Base-by-base conservation (phyloP, 208 protist genomes). In the Acanthamoeba sp. region DNA sequence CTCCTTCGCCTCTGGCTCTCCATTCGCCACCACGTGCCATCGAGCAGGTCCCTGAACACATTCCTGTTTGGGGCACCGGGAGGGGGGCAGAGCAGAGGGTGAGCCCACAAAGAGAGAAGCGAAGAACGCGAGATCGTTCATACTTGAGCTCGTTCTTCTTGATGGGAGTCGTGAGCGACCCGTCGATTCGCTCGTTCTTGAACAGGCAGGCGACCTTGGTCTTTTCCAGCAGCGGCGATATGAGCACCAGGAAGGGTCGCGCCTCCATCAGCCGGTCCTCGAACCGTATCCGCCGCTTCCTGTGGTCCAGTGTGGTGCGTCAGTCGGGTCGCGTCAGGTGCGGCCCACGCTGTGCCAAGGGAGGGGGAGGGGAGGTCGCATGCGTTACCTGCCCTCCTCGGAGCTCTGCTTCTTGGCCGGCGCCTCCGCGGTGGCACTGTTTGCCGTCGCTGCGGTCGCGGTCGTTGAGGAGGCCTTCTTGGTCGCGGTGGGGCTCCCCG, bases 131-230 rank as follows among this genome's bases (percentile, higher is more conserved):
- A 34, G 29, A 76, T 5, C 4, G 32, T 36, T 7, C 71, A 38
- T n/a, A 80, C 71, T 34, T 80, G 38, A 80, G 71, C 32, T 80
- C 71, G 71, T 45, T 80, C 40, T 80, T 80, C 38, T 80, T 80
- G 36, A 80, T 80, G 71, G 71, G 71, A n/a, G 40, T 80, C 6
- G 71, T 80, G 71, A 80, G 71, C 32, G 71, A 80, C 9, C 71
- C 71, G 24, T 80, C 71, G 18, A 80, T 80, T 4, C 24, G 14
- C 22, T 80, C 71, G 6, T 48, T 50, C 71, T 80, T 80, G 12
- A 80, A 80, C 34, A 80, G 24, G 36, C 20, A 50, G n/a, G 40
- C 71, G 3, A 80, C 71, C 71, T 80, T 80, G 24, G 32, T 80
- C 71, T 80, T 80, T 18, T 80, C 71, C 40, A 80, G 24, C 32